Conservation (phyloP, 2,329 filamentous ascomycete species). For the Furcasterigmium furcatum region DNA sequence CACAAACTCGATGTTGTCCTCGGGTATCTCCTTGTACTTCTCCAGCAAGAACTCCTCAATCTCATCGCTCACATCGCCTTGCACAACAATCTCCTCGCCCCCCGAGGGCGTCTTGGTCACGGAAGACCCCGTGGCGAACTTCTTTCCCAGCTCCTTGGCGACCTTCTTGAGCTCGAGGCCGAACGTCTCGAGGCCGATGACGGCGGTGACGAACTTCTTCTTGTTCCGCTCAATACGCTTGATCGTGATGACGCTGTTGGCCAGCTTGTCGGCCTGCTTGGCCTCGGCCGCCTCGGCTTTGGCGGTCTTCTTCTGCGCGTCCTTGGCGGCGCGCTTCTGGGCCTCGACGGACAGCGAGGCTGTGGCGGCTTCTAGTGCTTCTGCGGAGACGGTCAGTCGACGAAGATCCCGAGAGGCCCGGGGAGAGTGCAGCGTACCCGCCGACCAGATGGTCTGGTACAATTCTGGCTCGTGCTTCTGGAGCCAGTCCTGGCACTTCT, state of each 20-base stretch:
- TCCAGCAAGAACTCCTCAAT: constrained; percentile 88
- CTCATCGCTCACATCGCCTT: constrained; percentile 94
- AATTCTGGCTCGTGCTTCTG: constrained; percentile 68
- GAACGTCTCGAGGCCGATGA: constrained; percentile 87
- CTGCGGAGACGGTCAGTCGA: constrained; percentile 34
- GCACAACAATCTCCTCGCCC: constrained; percentile 94
- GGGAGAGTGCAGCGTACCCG: constrained; percentile 52
- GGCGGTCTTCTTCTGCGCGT: constrained; percentile 93
- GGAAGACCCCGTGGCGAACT: constrained; percentile 90
- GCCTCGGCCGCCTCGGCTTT: constrained; percentile 87
- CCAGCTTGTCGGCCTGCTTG: constrained; percentile 78
- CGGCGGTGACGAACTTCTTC: constrained; percentile 91
- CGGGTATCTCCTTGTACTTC: constrained; percentile 84
- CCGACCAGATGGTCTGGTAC: constrained; percentile 80
- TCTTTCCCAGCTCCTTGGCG: constrained; percentile 96
- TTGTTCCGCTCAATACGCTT: constrained; percentile 98
- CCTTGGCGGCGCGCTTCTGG: constrained; percentile 92
- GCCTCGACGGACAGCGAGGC: constrained; percentile 84
- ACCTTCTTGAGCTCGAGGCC: constrained; percentile 93
- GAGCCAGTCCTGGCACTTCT: constrained; percentile 98
- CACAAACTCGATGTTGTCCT: constrained; percentile 91
- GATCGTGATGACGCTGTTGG: constrained; percentile 79
- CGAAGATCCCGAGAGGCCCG: constrained; percentile 4
- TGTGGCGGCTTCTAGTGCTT: constrained; percentile 80
- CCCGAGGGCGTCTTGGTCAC: constrained; percentile 86